These are phyloP conservation scores for Dactylellina drechsleri DNA, from an alignment of 2,329 filamentous ascomycete genomes.

Conservation along the genomic window DNA sequence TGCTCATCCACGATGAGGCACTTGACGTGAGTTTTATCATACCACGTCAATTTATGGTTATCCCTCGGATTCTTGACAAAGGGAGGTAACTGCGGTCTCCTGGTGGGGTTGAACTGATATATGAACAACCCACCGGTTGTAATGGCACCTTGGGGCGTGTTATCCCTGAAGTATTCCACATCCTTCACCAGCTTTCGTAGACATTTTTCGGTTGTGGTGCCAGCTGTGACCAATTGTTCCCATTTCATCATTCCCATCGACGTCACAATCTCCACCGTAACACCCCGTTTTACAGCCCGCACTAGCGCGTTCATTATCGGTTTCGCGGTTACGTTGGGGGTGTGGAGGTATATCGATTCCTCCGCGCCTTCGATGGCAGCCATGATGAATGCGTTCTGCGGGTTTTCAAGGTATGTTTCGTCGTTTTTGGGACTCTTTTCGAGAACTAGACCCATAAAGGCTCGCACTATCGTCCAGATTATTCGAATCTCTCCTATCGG, in stretches of 20 bases:
- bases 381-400: conserved; percentile 74
- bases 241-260: conserved; percentile 77
- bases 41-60: conserved; percentile 66
- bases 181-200: conserved; percentile 69
- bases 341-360: conserved; percentile 74
- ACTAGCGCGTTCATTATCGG: conserved; percentile 72
- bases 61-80: conserved; percentile 40
- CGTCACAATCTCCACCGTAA: conserved; percentile 75
- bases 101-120: conserved; percentile 62
- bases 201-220: conserved; percentile 73
- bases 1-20: conserved; percentile 76
- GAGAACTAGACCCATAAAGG: conserved; percentile 29
- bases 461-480: conserved; percentile 29
- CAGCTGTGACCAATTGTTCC: conserved; percentile 82
- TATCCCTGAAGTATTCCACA: conserved; percentile 63
- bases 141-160: conserved; percentile 37
- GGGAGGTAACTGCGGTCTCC: conserved; percentile 33
- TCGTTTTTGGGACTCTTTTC: conserved; percentile 26
- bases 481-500: conserved; percentile 53
- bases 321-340: conserved; percentile 78
- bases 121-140: conserved; percentile 65
- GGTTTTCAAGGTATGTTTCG: conserved; percentile 64
- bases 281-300: conserved; percentile 71
- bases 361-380: conserved; percentile 70
- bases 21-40: conserved; percentile 76